Evolutionary conservation across 2,329 filamentous ascomycete species (phyloP).

Genomic region (Aspergillus sp.): DNA sequence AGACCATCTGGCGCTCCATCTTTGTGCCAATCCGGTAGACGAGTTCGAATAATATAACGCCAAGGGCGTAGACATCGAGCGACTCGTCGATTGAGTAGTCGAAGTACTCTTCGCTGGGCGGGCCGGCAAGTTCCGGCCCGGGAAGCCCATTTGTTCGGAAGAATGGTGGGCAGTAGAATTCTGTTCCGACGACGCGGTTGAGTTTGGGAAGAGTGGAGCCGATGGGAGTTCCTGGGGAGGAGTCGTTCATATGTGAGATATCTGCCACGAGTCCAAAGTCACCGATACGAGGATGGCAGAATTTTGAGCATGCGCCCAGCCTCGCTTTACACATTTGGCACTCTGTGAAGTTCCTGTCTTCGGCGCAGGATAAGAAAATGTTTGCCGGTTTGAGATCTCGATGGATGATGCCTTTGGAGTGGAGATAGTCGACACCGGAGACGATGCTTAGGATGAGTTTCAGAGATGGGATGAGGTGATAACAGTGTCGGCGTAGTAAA

Average conservation of each 20-base stretch:
- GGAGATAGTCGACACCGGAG: slow-evolving; percentile 65
- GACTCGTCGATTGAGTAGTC: slow-evolving; percentile 48
- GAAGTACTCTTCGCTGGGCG: slow-evolving; percentile 12
- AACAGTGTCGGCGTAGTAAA: slow-evolving; percentile 55
- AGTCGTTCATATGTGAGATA: slow-evolving; percentile 44
- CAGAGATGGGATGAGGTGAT: slow-evolving; percentile 59
- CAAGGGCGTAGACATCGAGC: slow-evolving; percentile 62
- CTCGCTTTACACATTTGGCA: slow-evolving; percentile 48
- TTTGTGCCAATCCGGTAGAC: slow-evolving; percentile 55
- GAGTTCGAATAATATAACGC: slow-evolving; percentile 64
- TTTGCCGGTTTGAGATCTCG: slow-evolving; percentile 69
- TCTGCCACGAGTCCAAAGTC: slow-evolving; percentile 67
- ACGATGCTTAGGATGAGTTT: slow-evolving; percentile 60
- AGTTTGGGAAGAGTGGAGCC: slow-evolving; percentile 21
- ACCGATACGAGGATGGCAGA: slow-evolving; percentile 62
- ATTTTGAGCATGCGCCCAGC: slow-evolving; percentile 32
- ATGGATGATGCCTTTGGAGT: slow-evolving; percentile 61
- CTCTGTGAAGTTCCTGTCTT: slow-evolving; percentile 47
- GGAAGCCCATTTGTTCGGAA: slow-evolving; percentile 9
- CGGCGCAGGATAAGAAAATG: slow-evolving; percentile 59
- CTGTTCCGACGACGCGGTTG: slow-evolving; percentile 57
- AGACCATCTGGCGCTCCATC: slow-evolving; percentile 47
- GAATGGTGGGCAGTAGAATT: slow-evolving; percentile 59
- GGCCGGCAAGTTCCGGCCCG: background rate
- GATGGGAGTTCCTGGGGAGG: slow-evolving; percentile 19